Percentiles rank a stretch among this genome's conserved stretches.
These are phyloP conservation scores for Abrus precatorius DNA, from an alignment of 306 rosid species.

Conservation along the genomic window DNA sequence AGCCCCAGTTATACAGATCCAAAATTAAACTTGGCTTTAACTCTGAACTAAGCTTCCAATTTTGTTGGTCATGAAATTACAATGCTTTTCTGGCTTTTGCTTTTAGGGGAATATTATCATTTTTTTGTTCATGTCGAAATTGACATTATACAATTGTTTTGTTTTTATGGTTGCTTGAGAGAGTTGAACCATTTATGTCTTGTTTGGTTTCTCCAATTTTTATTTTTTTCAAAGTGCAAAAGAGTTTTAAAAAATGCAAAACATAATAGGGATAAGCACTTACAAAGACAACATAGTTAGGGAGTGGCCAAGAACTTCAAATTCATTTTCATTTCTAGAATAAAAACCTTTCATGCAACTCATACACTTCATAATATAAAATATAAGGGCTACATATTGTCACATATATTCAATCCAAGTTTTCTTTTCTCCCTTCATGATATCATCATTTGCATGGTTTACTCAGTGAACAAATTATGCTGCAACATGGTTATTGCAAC, in stretches of 20 bases:
- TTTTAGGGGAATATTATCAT: constrained; percentile 41
- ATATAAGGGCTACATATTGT: background rate
- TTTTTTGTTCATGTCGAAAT: constrained; percentile 11
- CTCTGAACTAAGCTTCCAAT: constrained; percentile 38
- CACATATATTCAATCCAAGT: background rate
- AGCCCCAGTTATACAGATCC: too few species aligned
- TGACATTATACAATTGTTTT: constrained; percentile 40
- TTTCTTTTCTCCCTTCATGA: background rate
- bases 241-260: too few species aligned
- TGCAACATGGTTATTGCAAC: background rate
- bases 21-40: too few species aligned
- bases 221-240: too few species aligned
- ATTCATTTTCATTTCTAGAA: background rate
- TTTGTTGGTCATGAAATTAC: constrained; percentile 51
- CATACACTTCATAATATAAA: background rate
- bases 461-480: background rate
- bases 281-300: too few species aligned
- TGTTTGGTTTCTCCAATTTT: too few species aligned
- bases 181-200: background rate
- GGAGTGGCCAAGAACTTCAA: constrained; percentile 8
- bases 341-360: constrained; percentile 24
- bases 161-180: constrained; percentile 30
- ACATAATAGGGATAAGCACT: too few species aligned
- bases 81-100: constrained; percentile 43
- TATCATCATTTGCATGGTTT: constrained; percentile 16